These are phyloP conservation scores for Saccharomyces pastorianus DNA, from an alignment of 1,139 yeast species.

Conservation along the genomic window DNA sequence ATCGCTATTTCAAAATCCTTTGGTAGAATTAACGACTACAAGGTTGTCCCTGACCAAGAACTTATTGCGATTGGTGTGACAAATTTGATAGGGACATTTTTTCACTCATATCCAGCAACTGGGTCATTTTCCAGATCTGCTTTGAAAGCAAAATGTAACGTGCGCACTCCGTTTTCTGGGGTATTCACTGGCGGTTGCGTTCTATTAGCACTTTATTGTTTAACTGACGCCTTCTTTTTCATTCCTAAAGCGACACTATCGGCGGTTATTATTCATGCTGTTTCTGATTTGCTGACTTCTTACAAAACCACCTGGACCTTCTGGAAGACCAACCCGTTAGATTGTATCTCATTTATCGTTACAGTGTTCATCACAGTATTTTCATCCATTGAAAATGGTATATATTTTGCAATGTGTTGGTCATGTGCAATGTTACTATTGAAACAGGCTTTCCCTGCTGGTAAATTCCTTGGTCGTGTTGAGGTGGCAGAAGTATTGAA, in stretches of 20 bases:
- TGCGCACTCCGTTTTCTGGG: conserved; percentile 90
- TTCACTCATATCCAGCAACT: conserved; percentile 91
- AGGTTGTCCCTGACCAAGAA: conserved; percentile 88
- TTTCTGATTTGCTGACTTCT: conserved; percentile 71
- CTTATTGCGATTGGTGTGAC: conserved; percentile 89
- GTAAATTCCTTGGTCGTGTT: conserved; percentile 74
- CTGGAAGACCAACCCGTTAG: conserved; percentile 72
- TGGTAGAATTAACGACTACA: conserved; percentile 86
- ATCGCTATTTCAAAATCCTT: conserved; percentile 90
- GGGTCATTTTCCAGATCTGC: conserved; percentile 96
- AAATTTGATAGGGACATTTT: conserved; percentile 83
- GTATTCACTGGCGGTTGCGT: conserved; percentile 86
- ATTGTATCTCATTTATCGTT: conserved; percentile 63
- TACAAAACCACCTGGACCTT: conserved; percentile 65
- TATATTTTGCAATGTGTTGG: conserved; percentile 83
- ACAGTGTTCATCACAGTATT: conserved; percentile 81
- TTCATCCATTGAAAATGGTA: conserved; percentile 77
- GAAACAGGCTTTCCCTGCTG: conserved; percentile 72
- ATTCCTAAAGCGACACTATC: conserved; percentile 83
- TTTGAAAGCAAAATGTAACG: conserved; percentile 90
- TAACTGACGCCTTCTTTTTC: conserved; percentile 76
- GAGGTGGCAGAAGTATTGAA: conserved; percentile 59
- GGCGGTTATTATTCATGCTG: conserved; percentile 94
- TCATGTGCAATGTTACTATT: conserved; percentile 68
- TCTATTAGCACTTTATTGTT: conserved; percentile 71